Conservation (phyloP, 805 yeast genomes). For the Spathaspora hagerdaliae region DNA sequence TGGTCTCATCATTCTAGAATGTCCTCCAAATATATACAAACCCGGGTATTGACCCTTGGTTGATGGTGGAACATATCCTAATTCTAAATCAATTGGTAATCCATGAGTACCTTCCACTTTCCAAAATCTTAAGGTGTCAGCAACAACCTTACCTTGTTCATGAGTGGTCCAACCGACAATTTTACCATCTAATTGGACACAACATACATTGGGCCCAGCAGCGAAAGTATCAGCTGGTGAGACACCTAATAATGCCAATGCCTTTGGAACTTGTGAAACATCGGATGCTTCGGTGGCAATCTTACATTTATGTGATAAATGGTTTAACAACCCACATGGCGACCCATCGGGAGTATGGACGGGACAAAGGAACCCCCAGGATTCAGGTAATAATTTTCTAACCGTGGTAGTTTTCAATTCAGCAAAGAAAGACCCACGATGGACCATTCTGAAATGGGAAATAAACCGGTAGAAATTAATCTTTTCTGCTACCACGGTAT, state of each 20-base stretch:
- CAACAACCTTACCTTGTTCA: slow-evolving; percentile 77
- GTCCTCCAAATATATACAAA: slow-evolving; percentile 83
- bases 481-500: slow-evolving; percentile 97
- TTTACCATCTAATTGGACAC: slow-evolving; percentile 91
- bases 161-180: slow-evolving; percentile 94
- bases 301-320: slow-evolving; percentile 91
- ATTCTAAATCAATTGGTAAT: slow-evolving; percentile 83
- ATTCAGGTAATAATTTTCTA: slow-evolving; percentile 91
- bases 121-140: slow-evolving; percentile 89
- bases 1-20: slow-evolving; percentile 94
- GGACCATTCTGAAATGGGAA: slow-evolving; percentile 99
- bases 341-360: slow-evolving; percentile 99
- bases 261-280: slow-evolving; percentile 64
- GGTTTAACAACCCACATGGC: slow-evolving; percentile 97
- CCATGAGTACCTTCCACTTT: slow-evolving; percentile 77
- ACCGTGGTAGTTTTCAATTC: slow-evolving; percentile 97
- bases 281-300: slow-evolving; percentile 77
- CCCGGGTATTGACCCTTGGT: slow-evolving; percentile 97
- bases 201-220: slow-evolving; percentile 84
- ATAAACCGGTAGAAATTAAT: slow-evolving; percentile 95
- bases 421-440: slow-evolving; percentile 98
- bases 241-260: slow-evolving; percentile 72
- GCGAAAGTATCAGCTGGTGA: slow-evolving; percentile 73
- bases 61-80: slow-evolving; percentile 97
- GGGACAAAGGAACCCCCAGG: slow-evolving; percentile 99